phyloP scores from a whole-genome alignment of 352 stramenopile genomes.

The Pythium grandisporangium region DNA sequence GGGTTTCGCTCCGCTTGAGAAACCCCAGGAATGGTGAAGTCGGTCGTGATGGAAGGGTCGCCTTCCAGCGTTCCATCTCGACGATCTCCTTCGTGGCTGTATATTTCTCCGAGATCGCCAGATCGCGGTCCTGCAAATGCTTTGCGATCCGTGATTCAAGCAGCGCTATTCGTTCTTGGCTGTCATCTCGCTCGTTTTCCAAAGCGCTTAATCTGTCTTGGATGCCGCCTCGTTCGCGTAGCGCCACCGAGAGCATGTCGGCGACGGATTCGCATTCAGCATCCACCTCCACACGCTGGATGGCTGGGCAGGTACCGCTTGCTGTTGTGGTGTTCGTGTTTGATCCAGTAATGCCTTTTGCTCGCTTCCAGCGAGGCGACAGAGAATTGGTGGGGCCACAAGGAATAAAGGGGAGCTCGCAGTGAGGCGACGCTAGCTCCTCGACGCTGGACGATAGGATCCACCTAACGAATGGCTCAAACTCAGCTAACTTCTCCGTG shows the following conservation, averaged over 20 bases:
- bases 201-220: conserved; percentile 28
- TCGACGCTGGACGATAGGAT: conserved; percentile 32
- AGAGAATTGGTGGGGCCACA: too few species aligned
- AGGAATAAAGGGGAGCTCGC: conserved; percentile 15
- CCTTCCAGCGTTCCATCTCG: conserved; percentile 47
- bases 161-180: conserved; percentile 37
- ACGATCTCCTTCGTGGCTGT: conserved; percentile 57
- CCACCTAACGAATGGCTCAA: conserved; percentile 53
- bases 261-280: conserved; percentile 29
- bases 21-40: conserved; percentile 13
- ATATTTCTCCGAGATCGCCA: conserved; percentile 64
- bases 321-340: neutral
- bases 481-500: too few species aligned
- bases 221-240: conserved; percentile 30
- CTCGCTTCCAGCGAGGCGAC: too few species aligned
- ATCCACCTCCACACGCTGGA: conserved; percentile 37
- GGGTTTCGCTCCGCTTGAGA: conserved; percentile 4
- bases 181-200: conserved; percentile 30
- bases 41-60: conserved; percentile 13
- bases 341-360: too few species aligned
- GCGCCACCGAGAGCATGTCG: conserved; percentile 38
- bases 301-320: conserved; percentile 17
- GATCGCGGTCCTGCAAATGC: conserved; percentile 57
- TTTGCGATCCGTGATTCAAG: conserved; percentile 68
- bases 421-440: conserved; percentile 27